Evolutionary conservation across 164 flowering plant genomes (phyloP).

Genomic region (Chimonanthus salicifolius): DNA sequence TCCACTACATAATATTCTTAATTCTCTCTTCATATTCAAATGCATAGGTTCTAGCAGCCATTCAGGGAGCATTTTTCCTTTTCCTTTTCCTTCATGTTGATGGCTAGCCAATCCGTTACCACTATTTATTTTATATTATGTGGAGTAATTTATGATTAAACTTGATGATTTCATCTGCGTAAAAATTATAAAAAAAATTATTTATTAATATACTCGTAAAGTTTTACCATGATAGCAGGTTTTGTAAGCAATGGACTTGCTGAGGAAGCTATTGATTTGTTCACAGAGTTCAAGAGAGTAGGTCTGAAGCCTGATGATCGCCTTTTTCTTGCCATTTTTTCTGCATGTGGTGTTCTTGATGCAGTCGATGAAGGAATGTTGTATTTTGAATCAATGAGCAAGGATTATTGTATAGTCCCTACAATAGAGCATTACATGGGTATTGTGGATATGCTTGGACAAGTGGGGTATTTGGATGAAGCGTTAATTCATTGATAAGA

Average conservation of each 20-base stretch:
- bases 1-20: too few species aligned
- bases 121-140: too few species aligned
- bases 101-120: too few species aligned
- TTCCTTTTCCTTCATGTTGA: too few species aligned
- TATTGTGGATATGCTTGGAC: conserved; percentile 65
- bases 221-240: conserved; percentile 49
- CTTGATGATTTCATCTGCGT: too few species aligned
- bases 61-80: too few species aligned
- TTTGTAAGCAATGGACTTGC: conserved; percentile 57
- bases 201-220: too few species aligned
- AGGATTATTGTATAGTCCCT: conserved; percentile 44
- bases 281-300: conserved; percentile 41
- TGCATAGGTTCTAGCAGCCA: too few species aligned
- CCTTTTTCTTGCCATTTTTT: conserved; percentile 56
- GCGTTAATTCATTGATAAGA: conserved; percentile 62
- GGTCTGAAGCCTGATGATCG: conserved; percentile 64
- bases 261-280: conserved; percentile 72
- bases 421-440: conserved; percentile 59
- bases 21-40: too few species aligned
- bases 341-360: conserved; percentile 49
- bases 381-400: conserved; percentile 29
- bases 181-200: too few species aligned
- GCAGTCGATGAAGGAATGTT: conserved; percentile 65
- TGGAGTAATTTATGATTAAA: too few species aligned
- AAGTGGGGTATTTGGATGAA: conserved; percentile 54